phyloP scores from a whole-genome alignment of 345 rosid species.

The Lepidium didymum region DNA sequence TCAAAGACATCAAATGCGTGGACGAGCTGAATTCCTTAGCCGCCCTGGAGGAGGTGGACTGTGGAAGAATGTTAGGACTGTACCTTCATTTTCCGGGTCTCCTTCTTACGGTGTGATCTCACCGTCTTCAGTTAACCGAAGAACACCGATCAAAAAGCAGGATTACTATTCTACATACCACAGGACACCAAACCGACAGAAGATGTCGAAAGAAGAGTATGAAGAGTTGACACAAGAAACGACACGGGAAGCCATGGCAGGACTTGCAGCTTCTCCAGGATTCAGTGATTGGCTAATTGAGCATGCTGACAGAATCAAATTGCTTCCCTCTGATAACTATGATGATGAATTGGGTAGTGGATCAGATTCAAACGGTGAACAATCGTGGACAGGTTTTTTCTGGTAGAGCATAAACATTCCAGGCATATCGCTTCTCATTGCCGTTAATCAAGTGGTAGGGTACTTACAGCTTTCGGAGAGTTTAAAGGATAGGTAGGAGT shows the following conservation, averaged over 20 bases:
- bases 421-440: neutral
- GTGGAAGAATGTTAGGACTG: constrained; percentile 40
- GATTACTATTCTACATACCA: constrained; percentile 73
- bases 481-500: neutral
- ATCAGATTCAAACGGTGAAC: constrained; percentile 52
- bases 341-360: constrained; percentile 61
- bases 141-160: constrained; percentile 9
- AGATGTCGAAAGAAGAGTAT: constrained; percentile 62
- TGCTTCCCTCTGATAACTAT: constrained; percentile 45
- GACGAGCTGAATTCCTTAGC: constrained; percentile 63
- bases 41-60: constrained; percentile 39
- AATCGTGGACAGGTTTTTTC: constrained; percentile 3
- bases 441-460: neutral
- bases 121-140: constrained; percentile 11
- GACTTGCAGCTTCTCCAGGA: constrained; percentile 64
- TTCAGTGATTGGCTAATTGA: constrained; percentile 67
- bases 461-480: neutral
- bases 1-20: constrained; percentile 20
- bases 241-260: constrained; percentile 56
- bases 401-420: neutral
- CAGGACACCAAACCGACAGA: constrained; percentile 46
- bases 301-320: constrained; percentile 58
- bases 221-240: constrained; percentile 68
- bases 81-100: constrained; percentile 50
- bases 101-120: constrained; percentile 51